Percentiles rank a stretch among this genome's conserved stretches.
Conservation (phyloP, 805 yeast genomes). For the Candida pseudoglaebosa region DNA sequence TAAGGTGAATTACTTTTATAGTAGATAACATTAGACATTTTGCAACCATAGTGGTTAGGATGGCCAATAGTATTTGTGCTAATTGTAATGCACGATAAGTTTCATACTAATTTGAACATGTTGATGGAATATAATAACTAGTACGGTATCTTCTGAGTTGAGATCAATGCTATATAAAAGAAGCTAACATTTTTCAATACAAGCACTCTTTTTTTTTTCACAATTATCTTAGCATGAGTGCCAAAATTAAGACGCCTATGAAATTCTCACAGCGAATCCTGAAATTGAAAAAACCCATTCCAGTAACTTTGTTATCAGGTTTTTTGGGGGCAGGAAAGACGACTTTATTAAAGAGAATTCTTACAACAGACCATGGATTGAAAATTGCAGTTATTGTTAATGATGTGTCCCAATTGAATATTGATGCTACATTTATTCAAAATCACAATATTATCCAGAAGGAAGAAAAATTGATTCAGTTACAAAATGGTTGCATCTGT, state of each 20-base stretch:
- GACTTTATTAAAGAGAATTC: conserved; percentile 40
- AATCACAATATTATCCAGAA: conserved; percentile 37
- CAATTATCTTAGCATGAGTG: too few relatives aligned
- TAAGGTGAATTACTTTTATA: too few relatives aligned
- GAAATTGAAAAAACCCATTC: conserved; percentile 24
- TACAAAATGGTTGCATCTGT: conserved; percentile 48
- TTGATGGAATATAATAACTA: too few relatives aligned
- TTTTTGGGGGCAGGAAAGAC: conserved; percentile 47
- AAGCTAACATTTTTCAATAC: too few relatives aligned
- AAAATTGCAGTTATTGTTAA: conserved; percentile 45
- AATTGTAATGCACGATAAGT: neutral
- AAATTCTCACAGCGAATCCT: conserved; percentile 1
- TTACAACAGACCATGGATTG: conserved; percentile 35
- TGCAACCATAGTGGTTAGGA: conserved; percentile 1
- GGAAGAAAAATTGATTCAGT: conserved; percentile 41
- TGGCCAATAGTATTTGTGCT: neutral
- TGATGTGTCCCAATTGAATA: conserved; percentile 41
- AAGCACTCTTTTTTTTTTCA: too few relatives aligned
- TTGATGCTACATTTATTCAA: conserved; percentile 39
- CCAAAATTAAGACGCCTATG: neutral
- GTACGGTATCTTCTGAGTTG: too few relatives aligned
- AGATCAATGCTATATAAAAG: too few relatives aligned
- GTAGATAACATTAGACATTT: neutral
- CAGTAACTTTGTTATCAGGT: conserved; percentile 45
- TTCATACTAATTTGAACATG: neutral